Evolutionary conservation across 768 basidiomycete species (phyloP).

Genomic region (Butyriboletus loyo): DNA sequence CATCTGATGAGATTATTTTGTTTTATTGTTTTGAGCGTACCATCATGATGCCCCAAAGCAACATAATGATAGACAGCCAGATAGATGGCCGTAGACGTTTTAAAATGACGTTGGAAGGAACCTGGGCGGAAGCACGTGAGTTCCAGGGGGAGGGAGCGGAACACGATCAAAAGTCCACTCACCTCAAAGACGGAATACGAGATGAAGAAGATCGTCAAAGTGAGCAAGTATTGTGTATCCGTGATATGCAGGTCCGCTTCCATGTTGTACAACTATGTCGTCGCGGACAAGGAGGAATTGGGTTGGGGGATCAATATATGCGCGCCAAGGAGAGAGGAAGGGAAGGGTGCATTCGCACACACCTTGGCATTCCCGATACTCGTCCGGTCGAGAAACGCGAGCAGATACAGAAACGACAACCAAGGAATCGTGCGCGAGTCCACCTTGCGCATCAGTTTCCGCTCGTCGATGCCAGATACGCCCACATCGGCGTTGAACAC

Average conservation of each 20-base stretch:
- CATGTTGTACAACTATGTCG: slow-evolving; percentile 57
- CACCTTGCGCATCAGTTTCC: slow-evolving; percentile 66
- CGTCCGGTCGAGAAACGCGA: slow-evolving; percentile 66
- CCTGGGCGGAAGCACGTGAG: slow-evolving; percentile 26
- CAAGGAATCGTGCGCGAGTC: slow-evolving; percentile 66
- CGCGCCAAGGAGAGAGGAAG: background rate
- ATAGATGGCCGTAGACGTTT: slow-evolving; percentile 73
- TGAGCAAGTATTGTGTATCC: slow-evolving; percentile 63
- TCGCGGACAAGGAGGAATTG: background rate
- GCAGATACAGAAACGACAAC: slow-evolving; percentile 71
- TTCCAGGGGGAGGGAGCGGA: background rate
- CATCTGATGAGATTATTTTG: background rate
- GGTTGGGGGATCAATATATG: background rate
- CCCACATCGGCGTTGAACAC: slow-evolving; percentile 49
- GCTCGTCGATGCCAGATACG: slow-evolving; percentile 61
- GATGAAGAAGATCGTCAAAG: slow-evolving; percentile 59
- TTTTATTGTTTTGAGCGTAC: slow-evolving; percentile 29
- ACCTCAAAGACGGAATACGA: slow-evolving; percentile 73
- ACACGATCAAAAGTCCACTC: slow-evolving; percentile 2
- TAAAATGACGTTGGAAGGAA: slow-evolving; percentile 70
- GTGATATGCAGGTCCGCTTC: slow-evolving; percentile 55
- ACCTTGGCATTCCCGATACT: slow-evolving; percentile 46
- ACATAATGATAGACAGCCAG: slow-evolving; percentile 74
- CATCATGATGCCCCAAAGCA: slow-evolving; percentile 76
- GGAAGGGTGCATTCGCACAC: background rate